Percentiles rank a stretch among this genome's conserved stretches.
Evolutionary conservation across 2,329 filamentous ascomycete genomes (phyloP).

Genomic region (Talaromyces islandicus): DNA sequence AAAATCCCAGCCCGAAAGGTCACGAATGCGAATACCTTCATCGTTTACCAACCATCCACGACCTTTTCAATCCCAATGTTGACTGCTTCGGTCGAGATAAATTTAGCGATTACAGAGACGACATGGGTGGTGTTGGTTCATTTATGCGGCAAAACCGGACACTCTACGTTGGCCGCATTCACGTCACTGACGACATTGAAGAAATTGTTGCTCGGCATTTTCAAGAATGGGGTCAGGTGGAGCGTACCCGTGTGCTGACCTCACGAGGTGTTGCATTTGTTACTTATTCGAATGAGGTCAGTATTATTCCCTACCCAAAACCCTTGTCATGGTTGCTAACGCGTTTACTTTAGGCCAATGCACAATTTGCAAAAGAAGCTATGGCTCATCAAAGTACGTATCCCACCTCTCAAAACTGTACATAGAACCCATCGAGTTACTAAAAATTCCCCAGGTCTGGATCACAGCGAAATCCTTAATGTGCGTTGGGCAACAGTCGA

Average conservation of each 20-base stretch:
- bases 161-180: constrained; percentile 86
- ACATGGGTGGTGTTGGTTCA: constrained; percentile 94
- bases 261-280: constrained; percentile 88
- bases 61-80: constrained; percentile 87
- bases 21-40: constrained; percentile 94
- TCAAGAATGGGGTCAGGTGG: constrained; percentile 91
- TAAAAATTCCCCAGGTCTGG: constrained; percentile 46
- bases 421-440: background rate
- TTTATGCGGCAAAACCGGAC: constrained; percentile 94
- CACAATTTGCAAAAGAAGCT: constrained; percentile 86
- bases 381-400: constrained; percentile 78
- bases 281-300: constrained; percentile 75
- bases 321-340: background rate
- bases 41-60: constrained; percentile 75
- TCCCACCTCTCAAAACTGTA: background rate
- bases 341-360: constrained; percentile 52
- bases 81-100: constrained; percentile 96
- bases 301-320: background rate
- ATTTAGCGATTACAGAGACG: constrained; percentile 84
- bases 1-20: constrained; percentile 57
- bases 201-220: constrained; percentile 94
- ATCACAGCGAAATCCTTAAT: constrained; percentile 88
- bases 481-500: constrained; percentile 96
- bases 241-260: constrained; percentile 82
- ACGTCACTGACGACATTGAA: constrained; percentile 94